phyloP scores from a whole-genome alignment of 768 basidiomycete genomes.

The Boletus edulis region DNA sequence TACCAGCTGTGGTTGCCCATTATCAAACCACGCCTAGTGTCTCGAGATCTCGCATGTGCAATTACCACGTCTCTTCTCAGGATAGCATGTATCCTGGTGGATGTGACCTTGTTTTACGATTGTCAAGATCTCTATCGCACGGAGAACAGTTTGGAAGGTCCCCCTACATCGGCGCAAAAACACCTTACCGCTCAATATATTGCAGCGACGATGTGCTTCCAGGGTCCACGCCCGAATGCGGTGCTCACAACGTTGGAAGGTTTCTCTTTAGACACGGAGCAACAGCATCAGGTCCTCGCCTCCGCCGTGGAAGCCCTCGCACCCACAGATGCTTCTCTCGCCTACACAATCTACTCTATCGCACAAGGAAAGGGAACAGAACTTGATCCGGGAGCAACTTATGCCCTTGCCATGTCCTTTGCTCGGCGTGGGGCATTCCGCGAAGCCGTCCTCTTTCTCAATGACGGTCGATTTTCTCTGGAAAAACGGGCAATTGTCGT shows the following conservation, averaged over 20 bases:
- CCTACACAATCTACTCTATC: slow-evolving; percentile 35
- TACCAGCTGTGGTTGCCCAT: slow-evolving; percentile 41
- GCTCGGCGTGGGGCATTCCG: slow-evolving; percentile 25
- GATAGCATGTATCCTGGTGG: slow-evolving; percentile 39
- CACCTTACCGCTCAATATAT: slow-evolving; percentile 24
- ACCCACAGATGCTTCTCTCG: slow-evolving; percentile 29
- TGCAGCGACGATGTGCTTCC: slow-evolving; percentile 28
- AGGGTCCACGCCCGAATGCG: slow-evolving; percentile 24
- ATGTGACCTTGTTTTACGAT: slow-evolving; percentile 35
- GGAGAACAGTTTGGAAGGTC: slow-evolving; percentile 21
- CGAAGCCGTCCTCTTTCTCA: slow-evolving; percentile 35
- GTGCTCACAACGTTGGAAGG: slow-evolving; percentile 32
- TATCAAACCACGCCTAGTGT: slow-evolving; percentile 26
- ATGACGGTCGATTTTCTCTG: slow-evolving; percentile 27
- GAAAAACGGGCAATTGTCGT: slow-evolving; percentile 38
- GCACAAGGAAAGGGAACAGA: slow-evolving; percentile 21
- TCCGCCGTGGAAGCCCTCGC: slow-evolving; percentile 19
- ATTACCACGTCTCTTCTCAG: slow-evolving; percentile 45
- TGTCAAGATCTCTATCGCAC: slow-evolving; percentile 34
- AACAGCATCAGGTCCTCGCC: slow-evolving; percentile 30
- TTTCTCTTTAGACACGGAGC: slow-evolving; percentile 20
- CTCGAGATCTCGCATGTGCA: slow-evolving; percentile 28
- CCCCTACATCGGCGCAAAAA: neutral
- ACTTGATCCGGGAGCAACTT: slow-evolving; percentile 22
- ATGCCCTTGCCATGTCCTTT: slow-evolving; percentile 32